Conservation (phyloP, 2,329 filamentous ascomycete species). For the Apiospora malaysiana region DNA sequence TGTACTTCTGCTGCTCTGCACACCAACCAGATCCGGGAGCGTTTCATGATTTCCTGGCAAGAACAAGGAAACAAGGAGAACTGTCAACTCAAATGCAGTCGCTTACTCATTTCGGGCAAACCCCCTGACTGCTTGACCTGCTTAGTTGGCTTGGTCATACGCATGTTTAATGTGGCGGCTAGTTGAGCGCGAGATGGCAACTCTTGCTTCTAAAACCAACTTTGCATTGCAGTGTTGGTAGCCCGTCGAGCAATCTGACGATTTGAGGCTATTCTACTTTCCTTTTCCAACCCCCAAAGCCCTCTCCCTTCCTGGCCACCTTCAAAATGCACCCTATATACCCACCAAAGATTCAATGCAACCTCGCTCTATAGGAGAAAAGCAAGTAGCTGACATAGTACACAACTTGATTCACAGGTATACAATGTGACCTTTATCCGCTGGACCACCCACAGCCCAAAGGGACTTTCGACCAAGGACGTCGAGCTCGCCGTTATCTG, state of each 20-base stretch:
- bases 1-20: not conserved
- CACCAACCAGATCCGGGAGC: not conserved
- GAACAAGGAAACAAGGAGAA: not conserved
- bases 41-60: not conserved
- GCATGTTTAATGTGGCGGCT: not conserved
- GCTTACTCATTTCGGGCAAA: slow-evolving; percentile 16
- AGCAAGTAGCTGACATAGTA: not conserved
- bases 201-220: not conserved
- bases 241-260: not conserved
- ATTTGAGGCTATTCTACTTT: not conserved
- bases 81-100: not conserved
- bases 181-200: not conserved
- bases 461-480: slow-evolving; percentile 70
- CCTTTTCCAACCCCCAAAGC: not conserved
- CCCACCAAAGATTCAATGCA: slow-evolving; percentile 24
- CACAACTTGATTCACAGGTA: slow-evolving; percentile 50
- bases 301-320: not conserved
- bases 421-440: slow-evolving; percentile 74
- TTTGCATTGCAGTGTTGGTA: not conserved
- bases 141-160: not conserved
- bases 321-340: not conserved
- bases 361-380: not conserved
- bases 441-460: slow-evolving; percentile 75
- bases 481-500: slow-evolving; percentile 66
- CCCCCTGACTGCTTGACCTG: not conserved